These are phyloP conservation scores for Inga leiocalycina DNA, from an alignment of 306 rosid species.

Conservation along the genomic window DNA sequence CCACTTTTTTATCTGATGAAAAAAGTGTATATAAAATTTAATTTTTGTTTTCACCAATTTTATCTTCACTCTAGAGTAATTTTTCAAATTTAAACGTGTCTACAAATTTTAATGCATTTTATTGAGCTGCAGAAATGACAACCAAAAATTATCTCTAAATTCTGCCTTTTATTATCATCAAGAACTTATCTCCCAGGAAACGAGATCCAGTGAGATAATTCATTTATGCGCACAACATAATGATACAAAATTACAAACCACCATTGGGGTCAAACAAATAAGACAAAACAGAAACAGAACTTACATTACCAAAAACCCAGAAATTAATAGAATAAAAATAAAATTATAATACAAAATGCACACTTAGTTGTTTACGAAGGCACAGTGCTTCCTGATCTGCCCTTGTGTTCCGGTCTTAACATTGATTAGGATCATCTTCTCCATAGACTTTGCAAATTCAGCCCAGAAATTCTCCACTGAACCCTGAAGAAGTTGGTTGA, in stretches of 20 bases:
- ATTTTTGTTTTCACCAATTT: not conserved
- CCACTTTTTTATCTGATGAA: too few species aligned
- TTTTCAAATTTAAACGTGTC: not conserved
- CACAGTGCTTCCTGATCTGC: slow-evolving; percentile 77
- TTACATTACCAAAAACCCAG: slow-evolving; percentile 22
- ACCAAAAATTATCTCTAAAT: not conserved
- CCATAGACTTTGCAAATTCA: slow-evolving; percentile 69
- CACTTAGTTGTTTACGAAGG: slow-evolving; percentile 43
- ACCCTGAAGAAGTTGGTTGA: slow-evolving; percentile 51
- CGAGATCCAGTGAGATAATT: not conserved
- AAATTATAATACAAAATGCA: slow-evolving; percentile 1
- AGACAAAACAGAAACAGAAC: not conserved
- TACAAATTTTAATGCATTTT: not conserved
- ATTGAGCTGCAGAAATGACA: not conserved
- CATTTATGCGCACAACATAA: slow-evolving; percentile 7
- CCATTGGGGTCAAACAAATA: not conserved
- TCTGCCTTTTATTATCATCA: slow-evolving; percentile 2
- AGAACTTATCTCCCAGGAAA: slow-evolving; percentile 9
- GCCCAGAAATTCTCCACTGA: slow-evolving; percentile 47
- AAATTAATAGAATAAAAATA: not conserved
- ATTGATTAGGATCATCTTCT: slow-evolving; percentile 68
- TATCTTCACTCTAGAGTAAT: not conserved
- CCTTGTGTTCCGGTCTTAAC: slow-evolving; percentile 66
- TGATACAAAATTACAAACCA: not conserved
- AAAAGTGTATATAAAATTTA: not conserved